phyloP scores from a whole-genome alignment of 2,329 filamentous ascomycete genomes.

The Colletotrichum sojae region DNA sequence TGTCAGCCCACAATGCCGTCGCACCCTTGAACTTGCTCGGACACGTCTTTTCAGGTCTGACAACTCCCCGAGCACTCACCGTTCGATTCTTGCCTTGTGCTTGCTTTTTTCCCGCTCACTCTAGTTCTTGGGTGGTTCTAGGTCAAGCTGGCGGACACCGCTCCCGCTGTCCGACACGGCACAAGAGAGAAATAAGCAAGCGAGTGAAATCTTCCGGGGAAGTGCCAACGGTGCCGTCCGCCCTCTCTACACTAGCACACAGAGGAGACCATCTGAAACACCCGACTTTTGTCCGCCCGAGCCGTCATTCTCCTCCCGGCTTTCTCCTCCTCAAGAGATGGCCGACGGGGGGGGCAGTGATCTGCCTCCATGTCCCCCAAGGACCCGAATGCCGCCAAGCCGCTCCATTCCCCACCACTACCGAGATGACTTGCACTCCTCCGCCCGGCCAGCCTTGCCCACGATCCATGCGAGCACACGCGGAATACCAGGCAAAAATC shows the following conservation, averaged over 20 bases:
- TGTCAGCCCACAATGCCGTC: constrained; percentile 9
- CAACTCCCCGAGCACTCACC: constrained; percentile 15
- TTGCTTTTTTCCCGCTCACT: constrained; percentile 2
- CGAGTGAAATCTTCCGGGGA: neutral
- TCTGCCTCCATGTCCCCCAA: constrained; percentile 19
- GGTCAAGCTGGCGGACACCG: neutral
- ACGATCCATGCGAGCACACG: constrained; percentile 29
- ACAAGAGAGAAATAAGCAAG: constrained; percentile 14
- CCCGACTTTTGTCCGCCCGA: constrained; percentile 10
- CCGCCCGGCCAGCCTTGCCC: constrained; percentile 19
- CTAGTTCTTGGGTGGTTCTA: too few relatives aligned
- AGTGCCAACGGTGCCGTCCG: constrained; percentile 7
- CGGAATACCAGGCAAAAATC: constrained; percentile 17
- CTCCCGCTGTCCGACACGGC: constrained; percentile 9
- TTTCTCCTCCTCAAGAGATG: neutral
- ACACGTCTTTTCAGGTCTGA: constrained; percentile 15
- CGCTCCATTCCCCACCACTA: constrained; percentile 27
- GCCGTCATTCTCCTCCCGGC: constrained; percentile 1
- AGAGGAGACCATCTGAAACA: constrained; percentile 33
- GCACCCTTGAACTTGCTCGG: neutral
- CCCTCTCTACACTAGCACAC: neutral
- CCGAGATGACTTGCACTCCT: constrained; percentile 23
- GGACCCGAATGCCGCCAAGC: constrained; percentile 18
- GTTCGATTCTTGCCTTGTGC: constrained; percentile 19
- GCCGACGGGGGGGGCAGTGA: constrained; percentile 19